Conservation (phyloP, 139 green algal species). For the Tetradesmus obliquus region DNA sequence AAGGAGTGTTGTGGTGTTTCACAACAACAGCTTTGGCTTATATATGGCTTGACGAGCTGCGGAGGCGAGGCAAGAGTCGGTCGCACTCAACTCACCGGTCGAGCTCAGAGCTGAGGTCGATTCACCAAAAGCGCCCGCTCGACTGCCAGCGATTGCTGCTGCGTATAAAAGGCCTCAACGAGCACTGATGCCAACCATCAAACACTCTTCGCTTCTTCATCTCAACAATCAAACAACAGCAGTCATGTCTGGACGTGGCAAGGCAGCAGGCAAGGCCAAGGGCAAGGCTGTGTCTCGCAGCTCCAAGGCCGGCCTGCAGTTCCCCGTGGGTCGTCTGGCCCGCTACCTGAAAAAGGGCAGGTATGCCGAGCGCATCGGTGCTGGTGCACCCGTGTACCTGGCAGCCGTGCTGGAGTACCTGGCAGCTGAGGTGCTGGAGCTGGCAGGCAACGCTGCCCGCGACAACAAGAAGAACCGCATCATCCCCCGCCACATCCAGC, state of each 20-base stretch:
- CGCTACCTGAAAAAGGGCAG: conserved; percentile 88
- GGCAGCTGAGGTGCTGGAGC: conserved; percentile 77
- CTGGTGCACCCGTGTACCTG: conserved; percentile 78
- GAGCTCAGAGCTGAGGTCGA: too few relatives aligned
- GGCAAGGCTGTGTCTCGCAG: conserved; percentile 76
- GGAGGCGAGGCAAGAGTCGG: too few relatives aligned
- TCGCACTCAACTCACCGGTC: too few relatives aligned
- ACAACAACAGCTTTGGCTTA: too few relatives aligned
- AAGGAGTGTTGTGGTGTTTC: too few relatives aligned
- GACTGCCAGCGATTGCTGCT: neutral
- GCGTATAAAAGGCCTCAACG: neutral
- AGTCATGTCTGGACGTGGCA: conserved; percentile 53
- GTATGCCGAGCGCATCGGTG: conserved; percentile 54
- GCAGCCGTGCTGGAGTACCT: conserved; percentile 93
- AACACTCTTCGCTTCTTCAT: neutral
- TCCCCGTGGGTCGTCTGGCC: conserved; percentile 86
- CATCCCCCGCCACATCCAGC: conserved; percentile 87
- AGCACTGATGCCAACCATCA: neutral
- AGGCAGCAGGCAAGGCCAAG: conserved; percentile 48
- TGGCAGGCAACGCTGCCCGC: conserved; percentile 85
- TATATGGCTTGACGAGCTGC: too few relatives aligned
- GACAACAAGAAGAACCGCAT: conserved; percentile 95
- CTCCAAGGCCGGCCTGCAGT: conserved; percentile 85
- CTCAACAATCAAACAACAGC: neutral
- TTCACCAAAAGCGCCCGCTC: neutral